These are phyloP conservation scores for Arthroderma sp. DNA, from an alignment of 2,329 filamentous ascomycete species.

Conservation along the genomic window DNA sequence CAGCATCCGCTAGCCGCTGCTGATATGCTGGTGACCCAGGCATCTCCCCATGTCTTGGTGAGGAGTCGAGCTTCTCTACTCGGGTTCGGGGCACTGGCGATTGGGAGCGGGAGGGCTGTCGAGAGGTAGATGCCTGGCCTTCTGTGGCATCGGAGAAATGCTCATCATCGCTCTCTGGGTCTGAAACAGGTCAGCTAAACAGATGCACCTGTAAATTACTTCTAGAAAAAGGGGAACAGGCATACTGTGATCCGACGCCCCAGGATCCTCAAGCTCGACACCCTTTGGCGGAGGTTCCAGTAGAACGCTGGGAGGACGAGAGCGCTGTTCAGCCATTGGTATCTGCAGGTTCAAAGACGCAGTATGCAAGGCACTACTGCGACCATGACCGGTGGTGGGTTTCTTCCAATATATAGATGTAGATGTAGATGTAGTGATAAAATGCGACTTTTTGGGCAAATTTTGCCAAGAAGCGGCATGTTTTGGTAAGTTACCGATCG, in stretches of 20 bases:
- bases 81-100: slow-evolving; percentile 50
- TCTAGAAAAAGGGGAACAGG: background rate
- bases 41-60: slow-evolving; percentile 48
- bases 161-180: slow-evolving; percentile 45
- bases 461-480: background rate
- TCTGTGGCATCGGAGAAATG: slow-evolving; percentile 56
- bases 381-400: background rate
- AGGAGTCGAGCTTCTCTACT: slow-evolving; percentile 50
- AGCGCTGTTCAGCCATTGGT: slow-evolving; percentile 12
- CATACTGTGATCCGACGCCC: slow-evolving; percentile 45
- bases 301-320: slow-evolving; percentile 29
- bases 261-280: slow-evolving; percentile 44
- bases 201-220: background rate
- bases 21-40: slow-evolving; percentile 50
- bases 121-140: slow-evolving; percentile 32
- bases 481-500: background rate
- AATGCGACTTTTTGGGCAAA: background rate
- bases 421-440: background rate
- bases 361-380: background rate
- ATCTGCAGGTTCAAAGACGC: background rate
- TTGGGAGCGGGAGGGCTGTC: slow-evolving; percentile 27
- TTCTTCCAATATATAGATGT: background rate
- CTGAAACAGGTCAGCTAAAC: slow-evolving; percentile 17
- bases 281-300: slow-evolving; percentile 45
- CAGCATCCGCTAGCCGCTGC: slow-evolving; percentile 46